Base-by-base conservation (phyloP, 1,284 basidiomycete genomes). In the Crocinoboletus sp. region DNA sequence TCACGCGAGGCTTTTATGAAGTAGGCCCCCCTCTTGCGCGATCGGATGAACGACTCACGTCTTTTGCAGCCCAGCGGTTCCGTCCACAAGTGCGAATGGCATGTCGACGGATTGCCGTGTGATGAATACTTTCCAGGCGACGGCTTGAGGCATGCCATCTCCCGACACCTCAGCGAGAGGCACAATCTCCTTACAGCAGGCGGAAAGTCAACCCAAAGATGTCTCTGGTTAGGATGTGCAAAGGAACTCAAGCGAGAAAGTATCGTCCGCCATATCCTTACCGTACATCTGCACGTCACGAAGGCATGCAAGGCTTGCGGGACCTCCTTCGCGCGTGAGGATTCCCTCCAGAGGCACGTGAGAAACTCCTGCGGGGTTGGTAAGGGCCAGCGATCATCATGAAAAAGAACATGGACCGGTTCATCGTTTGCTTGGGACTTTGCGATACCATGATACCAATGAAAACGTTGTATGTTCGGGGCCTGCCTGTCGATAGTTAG, bases 291-390 rank as follows among this genome's bases (percentile, higher is more conserved):
- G 2, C 50, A 37, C 13, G 25, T 57, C n/a, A 46, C 16, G 1
- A 32, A 47, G 15, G 10, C 5, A 2, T 65, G 60, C 35, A 13
- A 43, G 15, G 36, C 4, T 6, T 61, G 60, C 29, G 50, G 59
- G 5, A 45, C 50, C 0, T 37, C 27, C 5, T 59, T 61, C 38
- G 60, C 60, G 6, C 59, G 63, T 16, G 43, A 9, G 20, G 60
- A 64, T n/a, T 65, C 60, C n/a, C 55, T 64, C n/a, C 58, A 42
- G 34, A 56, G 60, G 8, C 60, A 61, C 4, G 37, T 54, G 16
- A 51, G 12, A 27, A 57, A 63, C 1, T 52, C 57, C 5, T 57
- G 57, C 5, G 54, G 15, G 16, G 43, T 24, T 6, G 1, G 5
- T 32, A n/a, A n/a, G n/a, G n/a, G n/a, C n/a, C n/a, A n/a, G n/a